Evolutionary conservation across 805 yeast species (phyloP), one percentile per base, ranked within the genome.

Genomic region (Candida qinlingensis): DNA sequence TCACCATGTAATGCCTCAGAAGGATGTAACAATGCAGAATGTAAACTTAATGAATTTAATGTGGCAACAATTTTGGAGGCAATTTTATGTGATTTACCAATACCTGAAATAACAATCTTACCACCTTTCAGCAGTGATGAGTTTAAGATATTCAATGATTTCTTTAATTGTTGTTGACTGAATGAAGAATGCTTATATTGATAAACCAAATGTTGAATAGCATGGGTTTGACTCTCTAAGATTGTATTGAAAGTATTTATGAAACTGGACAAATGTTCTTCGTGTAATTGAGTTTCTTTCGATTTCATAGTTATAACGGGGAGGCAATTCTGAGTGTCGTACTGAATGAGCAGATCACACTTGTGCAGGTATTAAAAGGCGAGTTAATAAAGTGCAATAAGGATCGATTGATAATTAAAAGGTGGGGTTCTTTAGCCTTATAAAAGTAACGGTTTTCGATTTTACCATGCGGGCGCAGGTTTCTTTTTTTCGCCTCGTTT

Each of bases 1-100:
- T 89, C 97, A 6, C 97, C 97, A 63, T 89, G 97, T 19, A 90
- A 69, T 0, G 96, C 96, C 52, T 89, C 97, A 4, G 87, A 70
- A 0, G 97, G 96, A 61, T 89, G 96, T 46, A 89, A 67, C 1
- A 76, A 56, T 0, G 80, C 77, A 0, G 96, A 73, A 45, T 79
- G 81, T 45, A 89, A 75, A 31, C 90, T 82, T 49, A 90, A 71
- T 0, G 96, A 87, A 60, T 85, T 87, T 65, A 89, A 69, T 5
- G 96, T 89, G 8, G 96, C 96, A 46, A 80, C 87, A 11, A 84
- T 69, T 65, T 89, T 89, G 48, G 76, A 71, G 11, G 89, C 95
- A 34, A 89, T 85, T 65, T 87, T 87, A 66, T 71, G 79, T 1
- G 92, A 83, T 64, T 89, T 89, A 2, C 97, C 97, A 64, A 90